Base-by-base conservation (phyloP, 2,329 filamentous ascomycete genomes). In the Aspergillus brunneoviolaceus region DNA sequence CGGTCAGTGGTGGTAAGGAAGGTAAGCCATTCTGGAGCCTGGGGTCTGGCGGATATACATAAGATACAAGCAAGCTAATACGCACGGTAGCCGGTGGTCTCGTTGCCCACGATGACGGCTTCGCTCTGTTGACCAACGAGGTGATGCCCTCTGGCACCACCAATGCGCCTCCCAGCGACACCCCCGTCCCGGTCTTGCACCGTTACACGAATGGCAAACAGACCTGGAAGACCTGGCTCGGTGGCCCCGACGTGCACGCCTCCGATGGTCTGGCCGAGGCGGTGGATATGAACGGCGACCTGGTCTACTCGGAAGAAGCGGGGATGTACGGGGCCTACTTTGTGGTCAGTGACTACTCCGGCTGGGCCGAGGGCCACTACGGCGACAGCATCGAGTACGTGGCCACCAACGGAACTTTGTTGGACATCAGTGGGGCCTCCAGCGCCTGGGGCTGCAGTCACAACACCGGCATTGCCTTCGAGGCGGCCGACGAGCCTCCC, bases 391-490 rank as follows among this genome's bases (percentile, higher is more conserved):
- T 85, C 39, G 74, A 82, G 65, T 84, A 84, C 57, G 77, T 84
- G 29, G 72, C 74, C 39, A 71, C 78, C 12, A 66, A 76, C 19
- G 85, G 85, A 12, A 79, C 76, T 7, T 71, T 87, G 3, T 73
- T 82, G 64, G 76, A 72, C 11, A 85, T 86, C 60, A 52, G 70
- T 1, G 84, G 83, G 1, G 83, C 85, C 2, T 81, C 80, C 49
- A 84, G 81, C 58, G 77, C 79, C 14, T 87, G 84, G 80, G 85
- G 85, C 19, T 88, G 85, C 77, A 85, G 81, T 5, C 85, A 87
- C 78, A 88, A 88, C 74, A 87, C 85, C 1, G 85, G 85, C 58
- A 87, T 88, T 58, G 85, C 84, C 5, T 82, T 88, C 57, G 85
- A 87, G 69, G 84, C 81, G 19, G 84, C 85, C 21, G 84, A 86